These are phyloP conservation scores for Aeschynomene evenia DNA, from an alignment of 306 rosid species.

Conservation along the genomic window DNA sequence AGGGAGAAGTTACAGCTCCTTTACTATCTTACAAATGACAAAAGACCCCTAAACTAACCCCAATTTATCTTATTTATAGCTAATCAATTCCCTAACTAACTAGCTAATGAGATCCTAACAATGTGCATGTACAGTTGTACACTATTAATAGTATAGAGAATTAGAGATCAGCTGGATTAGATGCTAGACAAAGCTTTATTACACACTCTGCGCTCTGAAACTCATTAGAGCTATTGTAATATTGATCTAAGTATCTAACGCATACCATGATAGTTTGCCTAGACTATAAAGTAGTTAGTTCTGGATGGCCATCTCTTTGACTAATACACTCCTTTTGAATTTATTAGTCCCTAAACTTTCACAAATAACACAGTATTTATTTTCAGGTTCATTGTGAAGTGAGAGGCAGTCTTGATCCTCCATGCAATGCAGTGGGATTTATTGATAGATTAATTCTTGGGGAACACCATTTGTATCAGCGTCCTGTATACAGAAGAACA, in stretches of 20 bases:
- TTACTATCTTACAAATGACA: no score
- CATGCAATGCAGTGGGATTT: conserved; percentile 73
- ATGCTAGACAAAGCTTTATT: not conserved
- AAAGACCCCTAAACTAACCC: no score
- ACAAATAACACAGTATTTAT: not conserved
- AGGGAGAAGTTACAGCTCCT: no score
- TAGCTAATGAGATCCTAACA: no score
- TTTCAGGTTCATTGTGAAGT: conserved; percentile 64
- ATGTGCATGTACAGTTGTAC: no score
- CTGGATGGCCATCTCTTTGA: conserved; percentile 16
- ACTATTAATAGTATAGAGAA: not conserved
- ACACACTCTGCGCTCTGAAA: not conserved
- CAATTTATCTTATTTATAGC: no score
- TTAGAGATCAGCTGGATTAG: not conserved
- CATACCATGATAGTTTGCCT: not conserved
- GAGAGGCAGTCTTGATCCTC: conserved; percentile 80
- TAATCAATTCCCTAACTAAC: no score
- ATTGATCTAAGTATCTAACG: not conserved
- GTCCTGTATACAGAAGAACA: conserved; percentile 74
- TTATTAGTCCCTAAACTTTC: no score
- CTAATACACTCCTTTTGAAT: not conserved
- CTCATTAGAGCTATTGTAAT: not conserved
- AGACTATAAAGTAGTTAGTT: conserved; percentile 6
- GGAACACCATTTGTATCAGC: conserved; percentile 67
- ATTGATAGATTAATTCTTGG: conserved; percentile 71